phyloP scores from a whole-genome alignment of 805 yeast genomes.

The Yarrowia sp. region DNA sequence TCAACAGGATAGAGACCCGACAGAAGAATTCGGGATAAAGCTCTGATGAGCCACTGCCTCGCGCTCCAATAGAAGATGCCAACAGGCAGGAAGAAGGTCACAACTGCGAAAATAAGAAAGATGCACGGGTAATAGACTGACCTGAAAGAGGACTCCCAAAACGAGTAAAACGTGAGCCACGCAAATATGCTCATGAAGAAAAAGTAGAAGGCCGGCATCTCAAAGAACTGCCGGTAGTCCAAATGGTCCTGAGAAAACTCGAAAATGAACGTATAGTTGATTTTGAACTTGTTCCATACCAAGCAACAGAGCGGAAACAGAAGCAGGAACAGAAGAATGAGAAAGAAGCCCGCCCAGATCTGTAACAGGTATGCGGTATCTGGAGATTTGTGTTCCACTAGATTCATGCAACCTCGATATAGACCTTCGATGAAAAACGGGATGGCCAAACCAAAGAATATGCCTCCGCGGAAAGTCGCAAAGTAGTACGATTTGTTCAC shows the following conservation, averaged over 20 bases:
- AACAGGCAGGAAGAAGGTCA: constrained; percentile 59
- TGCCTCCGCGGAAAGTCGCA: constrained; percentile 57
- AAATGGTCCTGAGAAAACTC: constrained; percentile 71
- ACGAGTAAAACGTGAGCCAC: constrained; percentile 73
- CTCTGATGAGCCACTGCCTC: constrained; percentile 71
- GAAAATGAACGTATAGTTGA: constrained; percentile 88
- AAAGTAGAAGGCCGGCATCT: constrained; percentile 59
- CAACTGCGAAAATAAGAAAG: constrained; percentile 53
- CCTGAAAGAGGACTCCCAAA: constrained; percentile 57
- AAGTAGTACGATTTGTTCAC: constrained; percentile 40
- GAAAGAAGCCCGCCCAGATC: constrained; percentile 88
- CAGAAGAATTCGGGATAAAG: constrained; percentile 65
- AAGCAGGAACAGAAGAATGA: constrained; percentile 56
- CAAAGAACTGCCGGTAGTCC: constrained; percentile 61
- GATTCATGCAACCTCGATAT: constrained; percentile 47
- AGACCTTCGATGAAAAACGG: constrained; percentile 66
- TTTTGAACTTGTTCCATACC: constrained; percentile 69
- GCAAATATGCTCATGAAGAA: constrained; percentile 57
- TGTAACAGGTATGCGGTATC: constrained; percentile 68
- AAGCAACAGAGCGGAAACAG: constrained; percentile 66
- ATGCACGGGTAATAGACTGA: constrained; percentile 80
- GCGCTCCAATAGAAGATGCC: constrained; percentile 55
- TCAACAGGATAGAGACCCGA: constrained; percentile 94
- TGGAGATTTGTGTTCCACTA: constrained; percentile 43
- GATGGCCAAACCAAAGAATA: constrained; percentile 63